Base-by-base conservation (phyloP, 1,139 yeast genomes). In the Blastobotrys raffinosifermentans region DNA sequence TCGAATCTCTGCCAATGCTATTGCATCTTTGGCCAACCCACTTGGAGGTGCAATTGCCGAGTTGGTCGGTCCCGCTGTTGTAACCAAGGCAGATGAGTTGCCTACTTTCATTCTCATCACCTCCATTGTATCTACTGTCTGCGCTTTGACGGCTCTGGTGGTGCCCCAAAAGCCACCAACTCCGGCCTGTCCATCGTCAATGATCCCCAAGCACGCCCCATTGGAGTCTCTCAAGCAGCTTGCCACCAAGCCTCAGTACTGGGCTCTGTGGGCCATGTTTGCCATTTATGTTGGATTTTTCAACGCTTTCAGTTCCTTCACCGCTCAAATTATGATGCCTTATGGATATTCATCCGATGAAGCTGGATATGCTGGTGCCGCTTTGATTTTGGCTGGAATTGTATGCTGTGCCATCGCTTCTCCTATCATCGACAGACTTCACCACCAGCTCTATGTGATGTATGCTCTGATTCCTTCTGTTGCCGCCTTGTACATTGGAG, bases 31-130 rank as follows among this genome's bases (percentile, higher is more conserved):
- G 27, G 50, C 65, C 4, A 60, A 58, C 40, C 65, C 65, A 2
- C 45, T 60, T 8, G 65, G 65, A 3, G 64, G 62, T n/a, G 65
- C 65, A n/a, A 48, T 60, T 38, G 65, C 61, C 11, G 58, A 58
- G 40, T 50, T 60, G 2, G 58, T 60, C 5, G 60, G 63, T 8
- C 65, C 65, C 2, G 52, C 58, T 4, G 46, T 60, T 27, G 63
- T 58, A n/a, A 39, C 53, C 6, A 34, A 46, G 16, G 40, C 54
- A 3, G 31, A 35, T 25, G 47, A 55, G 29, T 37, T 58, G 42
- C 53, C 56, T 16, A 34, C 39, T 19, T 57, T 56, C 39, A 44
- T 56, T 22, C 48, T 58, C 16, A 38, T 57, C 26, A 54, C 61
- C 2, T 55, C 63, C 4, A 46, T 46, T 19, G 51, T 59, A 11